Conservation (phyloP, 2,329 filamentous ascomycete genomes). For the Sporothrix pseudoabietina region DNA sequence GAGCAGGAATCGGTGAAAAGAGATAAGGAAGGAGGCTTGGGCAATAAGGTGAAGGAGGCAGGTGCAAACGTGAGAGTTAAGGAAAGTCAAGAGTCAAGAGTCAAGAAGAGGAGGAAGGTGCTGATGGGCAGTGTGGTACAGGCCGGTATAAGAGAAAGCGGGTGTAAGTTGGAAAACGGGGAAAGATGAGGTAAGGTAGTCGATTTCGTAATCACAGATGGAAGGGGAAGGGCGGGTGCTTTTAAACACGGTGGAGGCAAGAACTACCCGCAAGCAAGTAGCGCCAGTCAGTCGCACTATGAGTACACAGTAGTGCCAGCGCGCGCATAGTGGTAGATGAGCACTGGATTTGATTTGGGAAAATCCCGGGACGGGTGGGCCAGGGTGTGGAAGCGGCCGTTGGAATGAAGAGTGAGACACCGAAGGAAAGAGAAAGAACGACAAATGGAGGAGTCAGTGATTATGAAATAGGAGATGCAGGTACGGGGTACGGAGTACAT, state of each 20-base stretch:
- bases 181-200: slow-evolving; percentile 35
- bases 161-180: slow-evolving; percentile 31
- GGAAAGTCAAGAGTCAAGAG: neutral
- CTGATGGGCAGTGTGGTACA: slow-evolving; percentile 22
- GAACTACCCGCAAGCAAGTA: neutral
- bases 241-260: slow-evolving; percentile 32
- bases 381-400: slow-evolving; percentile 14
- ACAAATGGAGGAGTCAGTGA: neutral
- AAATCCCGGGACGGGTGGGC: slow-evolving; percentile 6
- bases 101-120: slow-evolving; percentile 20
- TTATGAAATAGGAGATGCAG: neutral
- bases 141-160: slow-evolving; percentile 11
- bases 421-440: slow-evolving; percentile 1
- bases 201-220: slow-evolving; percentile 36
- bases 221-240: slow-evolving; percentile 28
- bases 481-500: neutral
- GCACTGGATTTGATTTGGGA: slow-evolving; percentile 16
- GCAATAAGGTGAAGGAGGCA: neutral
- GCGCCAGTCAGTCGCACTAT: slow-evolving; percentile 27
- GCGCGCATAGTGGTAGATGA: slow-evolving; percentile 16
- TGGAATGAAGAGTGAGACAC: slow-evolving; percentile 23
- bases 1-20: neutral
- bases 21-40: neutral
- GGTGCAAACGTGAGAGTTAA: neutral
- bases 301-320: slow-evolving; percentile 17